These are phyloP conservation scores for Wickerhamomyces bovis DNA, from an alignment of 805 yeast species.

Conservation along the genomic window DNA sequence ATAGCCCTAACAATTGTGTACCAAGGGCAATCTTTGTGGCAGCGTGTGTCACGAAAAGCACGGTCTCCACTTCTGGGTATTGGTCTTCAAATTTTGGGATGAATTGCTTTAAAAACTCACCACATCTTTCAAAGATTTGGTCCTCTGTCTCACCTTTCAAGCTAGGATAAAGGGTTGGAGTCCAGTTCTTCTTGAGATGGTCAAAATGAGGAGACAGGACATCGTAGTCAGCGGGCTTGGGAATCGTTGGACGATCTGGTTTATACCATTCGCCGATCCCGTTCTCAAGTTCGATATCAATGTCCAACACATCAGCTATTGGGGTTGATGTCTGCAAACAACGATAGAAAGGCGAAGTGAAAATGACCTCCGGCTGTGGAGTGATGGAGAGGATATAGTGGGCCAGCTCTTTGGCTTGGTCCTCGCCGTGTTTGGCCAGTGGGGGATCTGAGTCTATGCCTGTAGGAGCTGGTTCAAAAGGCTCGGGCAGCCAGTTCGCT, in stretches of 20 bases:
- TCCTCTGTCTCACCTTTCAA: conserved; percentile 66
- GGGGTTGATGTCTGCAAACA: conserved; percentile 82
- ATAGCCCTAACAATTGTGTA: conserved; percentile 56
- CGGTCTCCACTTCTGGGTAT: conserved; percentile 53
- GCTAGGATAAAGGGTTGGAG: conserved; percentile 55
- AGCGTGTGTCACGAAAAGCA: conserved; percentile 85
- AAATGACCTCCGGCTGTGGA: conserved; percentile 64
- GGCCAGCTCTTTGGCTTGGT: conserved; percentile 80
- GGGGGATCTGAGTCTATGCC: conserved; percentile 89
- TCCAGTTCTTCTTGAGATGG: conserved; percentile 40
- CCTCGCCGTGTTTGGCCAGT: conserved; percentile 80
- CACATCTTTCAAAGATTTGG: conserved; percentile 61
- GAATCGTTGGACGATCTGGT: conserved; percentile 60
- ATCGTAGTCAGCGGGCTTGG: conserved; percentile 56
- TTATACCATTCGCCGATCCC: conserved; percentile 94
- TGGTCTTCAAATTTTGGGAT: conserved; percentile 49
- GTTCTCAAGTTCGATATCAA: conserved; percentile 62
- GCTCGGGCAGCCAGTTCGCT: conserved; percentile 73
- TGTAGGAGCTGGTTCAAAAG: conserved; percentile 77
- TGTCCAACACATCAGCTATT: conserved; percentile 48
- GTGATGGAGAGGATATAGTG: conserved; percentile 42
- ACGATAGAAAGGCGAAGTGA: conserved; percentile 83
- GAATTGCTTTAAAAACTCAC: conserved; percentile 47
- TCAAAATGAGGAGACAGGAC: conserved; percentile 50
- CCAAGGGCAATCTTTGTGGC: conserved; percentile 90